These are phyloP conservation scores for Lactarius akahatsu DNA, from an alignment of 768 basidiomycete genomes.

Conservation along the genomic window DNA sequence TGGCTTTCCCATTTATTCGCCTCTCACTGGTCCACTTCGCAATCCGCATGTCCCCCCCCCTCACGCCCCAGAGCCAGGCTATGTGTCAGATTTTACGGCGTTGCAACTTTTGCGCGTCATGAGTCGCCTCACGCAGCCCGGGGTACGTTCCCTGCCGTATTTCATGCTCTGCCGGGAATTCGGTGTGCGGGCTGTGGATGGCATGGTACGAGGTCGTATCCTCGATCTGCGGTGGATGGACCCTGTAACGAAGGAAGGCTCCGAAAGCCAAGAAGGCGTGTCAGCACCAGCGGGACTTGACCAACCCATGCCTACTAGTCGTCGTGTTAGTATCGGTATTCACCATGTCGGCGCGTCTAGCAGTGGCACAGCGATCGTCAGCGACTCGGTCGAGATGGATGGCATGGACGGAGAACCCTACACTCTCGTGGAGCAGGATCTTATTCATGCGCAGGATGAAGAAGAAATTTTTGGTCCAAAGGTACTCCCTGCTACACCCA, in stretches of 20 bases:
- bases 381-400: conserved; percentile 34
- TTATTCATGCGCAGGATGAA: conserved; percentile 40
- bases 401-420: conserved; percentile 42
- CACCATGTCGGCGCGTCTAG: conserved; percentile 28
- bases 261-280: conserved; percentile 34
- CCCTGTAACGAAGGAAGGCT: conserved; percentile 56
- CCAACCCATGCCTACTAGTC: conserved; percentile 30
- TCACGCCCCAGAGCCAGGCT: conserved; percentile 41
- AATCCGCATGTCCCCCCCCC: conserved; percentile 30
- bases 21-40: conserved; percentile 34
- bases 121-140: conserved; percentile 67
- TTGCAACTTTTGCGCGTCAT: conserved; percentile 80
- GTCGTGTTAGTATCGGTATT: conserved; percentile 29
- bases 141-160: conserved; percentile 66
- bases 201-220: conserved; percentile 77
- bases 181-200: conserved; percentile 82
- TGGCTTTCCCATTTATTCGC: conserved; percentile 42
- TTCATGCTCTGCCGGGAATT: conserved; percentile 80
- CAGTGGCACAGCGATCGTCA: conserved; percentile 31
- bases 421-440: conserved; percentile 45
- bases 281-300: conserved; percentile 30
- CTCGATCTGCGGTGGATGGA: conserved; percentile 79
- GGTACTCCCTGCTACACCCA: conserved; percentile 72
- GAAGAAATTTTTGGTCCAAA: conserved; percentile 69
- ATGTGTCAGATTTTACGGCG: conserved; percentile 68